Evolutionary conservation across 192 early-diverging fungal genomes (phyloP).

Genomic region (Linnemannia zychae): DNA sequence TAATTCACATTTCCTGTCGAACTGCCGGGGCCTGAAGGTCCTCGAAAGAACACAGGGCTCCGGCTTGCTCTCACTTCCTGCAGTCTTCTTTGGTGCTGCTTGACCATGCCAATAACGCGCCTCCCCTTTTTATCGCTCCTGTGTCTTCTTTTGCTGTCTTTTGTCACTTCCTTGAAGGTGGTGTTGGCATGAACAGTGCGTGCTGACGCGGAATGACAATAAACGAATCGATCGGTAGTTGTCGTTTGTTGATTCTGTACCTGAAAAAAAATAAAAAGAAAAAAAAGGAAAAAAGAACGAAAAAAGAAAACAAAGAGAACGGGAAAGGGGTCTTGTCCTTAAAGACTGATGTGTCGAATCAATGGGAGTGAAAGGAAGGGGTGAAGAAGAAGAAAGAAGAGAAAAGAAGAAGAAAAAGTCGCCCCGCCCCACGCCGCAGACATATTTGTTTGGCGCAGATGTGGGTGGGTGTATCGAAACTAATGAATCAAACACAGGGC

Average conservation of each 20-base stretch:
- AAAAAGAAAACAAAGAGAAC: not conserved
- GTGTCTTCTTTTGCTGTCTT: too few relatives aligned
- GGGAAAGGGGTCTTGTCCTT: constrained; percentile 16
- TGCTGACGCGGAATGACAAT: not conserved
- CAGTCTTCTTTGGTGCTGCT: too few relatives aligned
- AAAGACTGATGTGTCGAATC: constrained; percentile 1
- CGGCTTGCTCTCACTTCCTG: too few relatives aligned
- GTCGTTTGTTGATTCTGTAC: constrained; percentile 12
- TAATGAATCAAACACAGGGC: too few relatives aligned
- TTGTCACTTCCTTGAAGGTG: too few relatives aligned
- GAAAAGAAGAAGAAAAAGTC: not conserved
- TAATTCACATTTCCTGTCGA: not conserved
- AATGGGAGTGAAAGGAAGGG: constrained; percentile 31
- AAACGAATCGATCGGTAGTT: constrained; percentile 14
- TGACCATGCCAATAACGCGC: too few relatives aligned
- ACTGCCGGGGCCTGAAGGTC: not conserved
- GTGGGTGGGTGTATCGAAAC: too few relatives aligned
- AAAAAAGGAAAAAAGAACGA: constrained; percentile 17
- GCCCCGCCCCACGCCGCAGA: constrained; percentile 5
- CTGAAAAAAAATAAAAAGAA: constrained; percentile 13
- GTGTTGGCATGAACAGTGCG: too few relatives aligned
- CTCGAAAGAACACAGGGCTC: not conserved
- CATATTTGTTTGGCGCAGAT: not conserved
- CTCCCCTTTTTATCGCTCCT: too few relatives aligned
- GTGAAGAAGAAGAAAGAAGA: constrained; percentile 17